Base-by-base conservation (phyloP, 345 rosid species). In the Hirschfeldia incana region DNA sequence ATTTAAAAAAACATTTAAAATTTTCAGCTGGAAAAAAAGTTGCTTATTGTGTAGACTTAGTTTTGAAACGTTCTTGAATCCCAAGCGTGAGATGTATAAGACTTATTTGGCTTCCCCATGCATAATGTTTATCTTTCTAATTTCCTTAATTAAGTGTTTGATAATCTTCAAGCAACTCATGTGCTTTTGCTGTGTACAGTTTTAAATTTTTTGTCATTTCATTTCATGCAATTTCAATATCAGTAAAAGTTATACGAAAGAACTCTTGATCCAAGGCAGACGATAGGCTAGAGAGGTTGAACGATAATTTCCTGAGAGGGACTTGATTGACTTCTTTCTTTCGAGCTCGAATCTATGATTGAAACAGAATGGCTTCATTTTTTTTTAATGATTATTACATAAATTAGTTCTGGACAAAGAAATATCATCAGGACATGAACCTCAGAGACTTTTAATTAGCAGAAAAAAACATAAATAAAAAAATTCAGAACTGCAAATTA, bases 1-100 rank as follows among this genome's bases (percentile, higher is more conserved):
- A 10, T 13, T 58, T 32, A 9, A 0, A 27, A 67, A 42, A 55
- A 46, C 55, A 37, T 65, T 57, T 26, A 44, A 67, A 30, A 4
- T 29, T 36, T 53, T 66, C 77, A 58, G 34, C 65, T 44, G 57
- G 1, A 39, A 36, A 33, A 33, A 34, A 16, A n/a, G 12, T 34
- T 74, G 46, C 66, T 34, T 61, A 63, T 74, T 80, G 72, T 63
- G 34, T 69, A 74, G 76, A 70, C 39, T 53, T 80, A 26, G 49
- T 37, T 78, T 73, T 73, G 78, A 59, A 79, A 60, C 26, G 69
- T 74, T 74, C 70, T 74, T 69, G 70, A 62, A 80, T 74, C 83
- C 61, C 78, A 69, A 79, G 78, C 29, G 75, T 74, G 78, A 74
- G 74, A 74, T 79, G 69, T 74, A 36, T 67, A 79, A 65, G 62